Conservation (phyloP, 2,329 filamentous ascomycete genomes). For the Pseudogymnoascus sp. region DNA sequence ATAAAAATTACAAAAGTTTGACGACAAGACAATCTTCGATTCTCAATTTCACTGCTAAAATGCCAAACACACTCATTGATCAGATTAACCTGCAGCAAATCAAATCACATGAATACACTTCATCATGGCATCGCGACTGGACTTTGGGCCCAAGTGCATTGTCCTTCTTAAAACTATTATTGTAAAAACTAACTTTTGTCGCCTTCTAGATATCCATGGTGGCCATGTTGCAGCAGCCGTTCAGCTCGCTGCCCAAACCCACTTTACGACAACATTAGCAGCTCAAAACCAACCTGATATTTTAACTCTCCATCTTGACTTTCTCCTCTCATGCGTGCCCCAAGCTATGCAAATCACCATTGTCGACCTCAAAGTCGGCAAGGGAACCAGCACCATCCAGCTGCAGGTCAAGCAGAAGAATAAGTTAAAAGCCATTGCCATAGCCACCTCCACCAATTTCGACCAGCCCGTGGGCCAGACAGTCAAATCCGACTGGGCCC, state of each 20-base stretch:
- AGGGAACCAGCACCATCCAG: background rate
- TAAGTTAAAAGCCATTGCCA: background rate
- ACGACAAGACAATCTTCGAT: background rate
- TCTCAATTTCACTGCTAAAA: background rate
- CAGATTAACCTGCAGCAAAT: background rate
- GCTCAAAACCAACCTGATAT: background rate
- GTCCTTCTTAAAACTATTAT: background rate
- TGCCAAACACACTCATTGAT: background rate
- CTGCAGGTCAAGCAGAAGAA: background rate
- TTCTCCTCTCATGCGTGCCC: background rate
- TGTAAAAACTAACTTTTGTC: background rate
- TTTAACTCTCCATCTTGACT: background rate
- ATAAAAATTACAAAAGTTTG: background rate
- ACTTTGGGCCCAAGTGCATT: background rate
- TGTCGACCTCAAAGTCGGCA: background rate
- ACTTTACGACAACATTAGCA: background rate
- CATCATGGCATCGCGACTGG: background rate
- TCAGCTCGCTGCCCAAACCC: background rate
- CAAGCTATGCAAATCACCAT: background rate
- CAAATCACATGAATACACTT: background rate
- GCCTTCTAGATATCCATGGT: background rate
- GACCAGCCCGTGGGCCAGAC: background rate
- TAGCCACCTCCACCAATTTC: background rate
- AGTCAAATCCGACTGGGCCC: background rate
- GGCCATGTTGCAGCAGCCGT: background rate